Percentiles rank a stretch among this genome's conserved stretches.
Evolutionary conservation across 2,329 filamentous ascomycete genomes (phyloP).

Genomic region (Monilinia polystroma): DNA sequence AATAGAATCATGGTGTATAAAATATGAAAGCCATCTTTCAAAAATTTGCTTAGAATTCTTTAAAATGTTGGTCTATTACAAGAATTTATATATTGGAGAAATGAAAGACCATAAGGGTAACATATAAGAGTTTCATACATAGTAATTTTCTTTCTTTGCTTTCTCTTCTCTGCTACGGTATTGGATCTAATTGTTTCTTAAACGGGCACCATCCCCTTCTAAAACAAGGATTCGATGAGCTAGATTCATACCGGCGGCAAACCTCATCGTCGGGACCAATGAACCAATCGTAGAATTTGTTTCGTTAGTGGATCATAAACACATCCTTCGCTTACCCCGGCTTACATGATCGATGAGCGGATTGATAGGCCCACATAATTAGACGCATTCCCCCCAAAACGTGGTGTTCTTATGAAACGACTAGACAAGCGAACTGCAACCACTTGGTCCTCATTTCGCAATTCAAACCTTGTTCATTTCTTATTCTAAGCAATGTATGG

Average conservation of each 20-base stretch:
- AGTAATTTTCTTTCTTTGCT: background rate
- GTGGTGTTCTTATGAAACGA: constrained; percentile 10
- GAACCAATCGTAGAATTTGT: constrained; percentile 10
- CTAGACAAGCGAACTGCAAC: constrained; percentile 11
- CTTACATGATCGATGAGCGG: background rate
- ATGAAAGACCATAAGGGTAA: background rate
- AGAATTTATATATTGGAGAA: background rate
- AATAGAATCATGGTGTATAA: no score
- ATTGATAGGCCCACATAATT: constrained; percentile 19
- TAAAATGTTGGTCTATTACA: background rate
- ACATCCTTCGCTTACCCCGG: constrained; percentile 10
- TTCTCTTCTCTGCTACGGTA: background rate
- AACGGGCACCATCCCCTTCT: background rate
- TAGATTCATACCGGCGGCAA: constrained; percentile 3
- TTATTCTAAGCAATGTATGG: background rate
- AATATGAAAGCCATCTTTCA: background rate
- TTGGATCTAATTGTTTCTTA: constrained; percentile 3
- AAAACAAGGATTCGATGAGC: background rate
- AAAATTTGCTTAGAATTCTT: background rate
- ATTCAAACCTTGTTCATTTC: background rate
- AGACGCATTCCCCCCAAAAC: constrained; percentile 16
- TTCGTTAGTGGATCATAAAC: constrained; percentile 3
- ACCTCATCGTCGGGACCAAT: constrained; percentile 1
- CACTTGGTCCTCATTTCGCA: constrained; percentile 6
- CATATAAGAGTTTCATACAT: constrained; percentile 1